These are phyloP conservation scores for Botryobasidium botryosum DNA, from an alignment of 768 basidiomycete species.

Conservation along the genomic window DNA sequence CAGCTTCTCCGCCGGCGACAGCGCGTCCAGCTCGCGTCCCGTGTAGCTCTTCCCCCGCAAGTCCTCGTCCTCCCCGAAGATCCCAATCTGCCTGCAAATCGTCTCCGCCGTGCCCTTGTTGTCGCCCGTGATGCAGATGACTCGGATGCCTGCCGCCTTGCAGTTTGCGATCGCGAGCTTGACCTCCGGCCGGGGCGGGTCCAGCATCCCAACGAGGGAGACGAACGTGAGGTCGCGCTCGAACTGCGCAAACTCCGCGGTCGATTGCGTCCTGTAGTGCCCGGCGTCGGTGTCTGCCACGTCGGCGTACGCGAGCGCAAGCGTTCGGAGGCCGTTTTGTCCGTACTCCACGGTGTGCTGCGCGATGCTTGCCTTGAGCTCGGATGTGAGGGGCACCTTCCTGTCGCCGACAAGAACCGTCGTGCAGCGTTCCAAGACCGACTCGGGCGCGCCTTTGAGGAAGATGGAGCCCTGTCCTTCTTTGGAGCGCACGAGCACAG, in stretches of 20 bases:
- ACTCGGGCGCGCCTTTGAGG: conserved; percentile 94
- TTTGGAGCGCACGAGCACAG: conserved; percentile 65
- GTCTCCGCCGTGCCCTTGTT: conserved; percentile 97
- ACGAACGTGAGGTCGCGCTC: conserved; percentile 89
- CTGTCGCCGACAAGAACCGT: conserved; percentile 49
- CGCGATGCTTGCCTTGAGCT: conserved; percentile 42
- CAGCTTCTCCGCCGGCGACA: conserved; percentile 67
- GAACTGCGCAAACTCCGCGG: conserved; percentile 73
- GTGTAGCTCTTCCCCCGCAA: conserved; percentile 92
- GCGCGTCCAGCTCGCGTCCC: conserved; percentile 73
- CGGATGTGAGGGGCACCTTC: conserved; percentile 42
- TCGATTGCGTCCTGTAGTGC: conserved; percentile 67
- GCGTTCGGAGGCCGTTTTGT: conserved; percentile 66
- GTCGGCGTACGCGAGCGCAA: conserved; percentile 79
- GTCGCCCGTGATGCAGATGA: conserved; percentile 95
- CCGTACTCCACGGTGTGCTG: conserved; percentile 59
- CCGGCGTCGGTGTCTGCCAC: conserved; percentile 56
- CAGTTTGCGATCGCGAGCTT: conserved; percentile 75
- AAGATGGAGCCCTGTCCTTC: conserved; percentile 46
- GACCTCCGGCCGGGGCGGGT: conserved; percentile 93
- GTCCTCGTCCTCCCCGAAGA: conserved; percentile 76
- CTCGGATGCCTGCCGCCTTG: conserved; percentile 81
- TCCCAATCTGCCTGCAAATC: conserved; percentile 90
- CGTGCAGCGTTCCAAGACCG: conserved; percentile 77
- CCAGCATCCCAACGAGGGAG: conserved; percentile 92